phyloP scores from a whole-genome alignment of 2,329 filamentous ascomycete species.

The Colletotrichum agaves region DNA sequence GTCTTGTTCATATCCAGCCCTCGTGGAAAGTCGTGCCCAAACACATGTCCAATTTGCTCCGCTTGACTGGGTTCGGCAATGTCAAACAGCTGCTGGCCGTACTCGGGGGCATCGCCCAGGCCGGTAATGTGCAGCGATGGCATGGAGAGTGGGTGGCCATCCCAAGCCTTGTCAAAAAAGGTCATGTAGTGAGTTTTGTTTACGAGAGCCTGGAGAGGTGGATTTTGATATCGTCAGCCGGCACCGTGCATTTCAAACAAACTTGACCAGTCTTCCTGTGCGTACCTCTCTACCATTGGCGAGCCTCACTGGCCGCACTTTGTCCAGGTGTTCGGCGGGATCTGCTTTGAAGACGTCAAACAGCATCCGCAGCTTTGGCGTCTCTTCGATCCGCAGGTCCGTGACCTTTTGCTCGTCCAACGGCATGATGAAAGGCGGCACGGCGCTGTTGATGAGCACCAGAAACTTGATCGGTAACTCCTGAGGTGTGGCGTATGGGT shows the following conservation, averaged over 20 bases:
- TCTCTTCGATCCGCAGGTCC: neutral
- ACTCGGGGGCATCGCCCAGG: slow-evolving; percentile 9
- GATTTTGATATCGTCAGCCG: neutral
- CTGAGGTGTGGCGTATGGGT: slow-evolving; percentile 12
- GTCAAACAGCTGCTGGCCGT: slow-evolving; percentile 17
- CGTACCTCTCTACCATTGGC: slow-evolving; percentile 3
- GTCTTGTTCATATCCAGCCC: slow-evolving; percentile 6
- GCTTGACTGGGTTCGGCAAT: slow-evolving; percentile 11
- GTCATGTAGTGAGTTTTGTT: slow-evolving; percentile 5
- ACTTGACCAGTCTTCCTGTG: neutral
- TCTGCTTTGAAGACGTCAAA: slow-evolving; percentile 7
- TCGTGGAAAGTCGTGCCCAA: slow-evolving; percentile 4
- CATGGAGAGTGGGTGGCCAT: slow-evolving; percentile 19
- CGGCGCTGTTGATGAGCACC: slow-evolving; percentile 19
- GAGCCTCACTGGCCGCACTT: neutral
- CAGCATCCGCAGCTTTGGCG: slow-evolving; percentile 6
- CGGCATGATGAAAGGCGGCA: slow-evolving; percentile 13
- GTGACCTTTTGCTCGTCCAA: neutral
- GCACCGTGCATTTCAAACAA: neutral
- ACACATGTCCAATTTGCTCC: neutral
- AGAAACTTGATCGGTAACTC: slow-evolving; percentile 19
- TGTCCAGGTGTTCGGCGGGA: neutral
- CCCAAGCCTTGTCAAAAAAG: slow-evolving; percentile 13
- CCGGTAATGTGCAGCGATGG: slow-evolving; percentile 14
- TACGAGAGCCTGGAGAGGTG: neutral